phyloP scores from a whole-genome alignment of 2,329 filamentous ascomycete genomes.

The Sphaerostilbella broomeana region DNA sequence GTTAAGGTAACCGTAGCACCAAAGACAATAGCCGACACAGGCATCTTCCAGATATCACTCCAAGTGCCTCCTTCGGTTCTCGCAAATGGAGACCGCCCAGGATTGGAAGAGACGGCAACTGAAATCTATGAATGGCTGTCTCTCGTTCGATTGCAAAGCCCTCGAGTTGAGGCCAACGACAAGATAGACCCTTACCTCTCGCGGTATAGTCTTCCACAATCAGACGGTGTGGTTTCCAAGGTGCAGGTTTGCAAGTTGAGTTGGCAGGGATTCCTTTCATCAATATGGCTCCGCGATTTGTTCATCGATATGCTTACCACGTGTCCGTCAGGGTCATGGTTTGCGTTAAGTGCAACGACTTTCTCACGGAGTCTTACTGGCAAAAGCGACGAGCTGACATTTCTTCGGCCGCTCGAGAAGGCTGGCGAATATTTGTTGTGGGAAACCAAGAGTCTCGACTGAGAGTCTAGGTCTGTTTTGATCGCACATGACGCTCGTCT shows the following conservation, averaged over 20 bases:
- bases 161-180: constrained; percentile 53
- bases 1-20: constrained; percentile 32
- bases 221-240: constrained; percentile 24
- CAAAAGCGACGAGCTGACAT: constrained; percentile 43
- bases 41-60: constrained; percentile 21
- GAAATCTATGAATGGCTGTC: constrained; percentile 71
- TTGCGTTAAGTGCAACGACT: constrained; percentile 46
- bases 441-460: constrained; percentile 47
- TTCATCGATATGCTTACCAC: constrained; percentile 40
- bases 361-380: constrained; percentile 41
- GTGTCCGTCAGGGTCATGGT: constrained; percentile 45
- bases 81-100: constrained; percentile 33
- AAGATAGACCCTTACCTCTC: constrained; percentile 62
- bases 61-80: constrained; percentile 22
- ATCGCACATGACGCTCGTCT: constrained; percentile 58
- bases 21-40: constrained; percentile 15
- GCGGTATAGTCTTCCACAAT: constrained; percentile 53
- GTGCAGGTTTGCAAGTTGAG: constrained; percentile 42
- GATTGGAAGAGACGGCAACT: constrained; percentile 56
- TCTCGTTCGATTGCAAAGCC: constrained; percentile 58
- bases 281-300: constrained; percentile 44
- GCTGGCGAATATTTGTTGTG: constrained; percentile 53
- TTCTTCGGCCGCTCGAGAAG: constrained; percentile 45
- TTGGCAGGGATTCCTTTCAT: constrained; percentile 53
- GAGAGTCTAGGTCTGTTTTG: constrained; percentile 46